phyloP scores from a whole-genome alignment of 495 filamentous ascomycete genomes.

The Penicillium macrosclerotiorum region DNA sequence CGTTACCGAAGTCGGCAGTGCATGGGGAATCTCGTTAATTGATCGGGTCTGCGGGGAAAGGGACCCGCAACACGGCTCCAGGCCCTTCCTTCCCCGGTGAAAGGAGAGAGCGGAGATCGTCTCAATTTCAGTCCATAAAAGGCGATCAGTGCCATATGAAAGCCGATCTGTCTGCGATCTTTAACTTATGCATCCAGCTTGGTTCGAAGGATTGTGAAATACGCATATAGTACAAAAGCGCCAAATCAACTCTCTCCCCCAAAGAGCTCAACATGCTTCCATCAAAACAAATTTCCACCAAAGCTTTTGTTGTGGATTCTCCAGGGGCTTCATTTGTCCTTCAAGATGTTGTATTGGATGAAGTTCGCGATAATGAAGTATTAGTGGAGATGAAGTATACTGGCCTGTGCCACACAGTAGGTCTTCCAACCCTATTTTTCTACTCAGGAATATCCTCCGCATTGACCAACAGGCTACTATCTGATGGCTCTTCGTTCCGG shows the following conservation, averaged over 20 bases:
- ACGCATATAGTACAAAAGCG: background rate
- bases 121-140: background rate
- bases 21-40: slow-evolving; percentile 12
- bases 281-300: slow-evolving; percentile 18
- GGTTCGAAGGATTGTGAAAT: background rate
- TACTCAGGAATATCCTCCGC: background rate
- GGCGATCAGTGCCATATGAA: background rate
- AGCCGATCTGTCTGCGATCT: background rate
- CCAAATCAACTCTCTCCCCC: background rate
- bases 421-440: background rate
- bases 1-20: slow-evolving; percentile 6
- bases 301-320: slow-evolving; percentile 29
- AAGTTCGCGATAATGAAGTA: slow-evolving; percentile 25
- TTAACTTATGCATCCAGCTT: background rate
- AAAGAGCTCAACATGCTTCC: slow-evolving; percentile 15
- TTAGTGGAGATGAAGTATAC: slow-evolving; percentile 37
- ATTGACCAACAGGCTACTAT: too few relatives aligned
- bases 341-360: slow-evolving; percentile 29
- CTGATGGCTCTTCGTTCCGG: background rate
- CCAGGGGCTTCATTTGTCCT: slow-evolving; percentile 25
- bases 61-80: background rate
- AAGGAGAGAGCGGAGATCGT: background rate
- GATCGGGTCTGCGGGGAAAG: slow-evolving; percentile 12
- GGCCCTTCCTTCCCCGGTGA: background rate
- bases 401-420: slow-evolving; percentile 34